A percentile compares a stretch with the other conserved stretches of the same genome.
These are phyloP conservation scores for Cyclotella choctawhatcheeana DNA, from an alignment of 108 stramenopile genomes.

Conservation along the genomic window DNA sequence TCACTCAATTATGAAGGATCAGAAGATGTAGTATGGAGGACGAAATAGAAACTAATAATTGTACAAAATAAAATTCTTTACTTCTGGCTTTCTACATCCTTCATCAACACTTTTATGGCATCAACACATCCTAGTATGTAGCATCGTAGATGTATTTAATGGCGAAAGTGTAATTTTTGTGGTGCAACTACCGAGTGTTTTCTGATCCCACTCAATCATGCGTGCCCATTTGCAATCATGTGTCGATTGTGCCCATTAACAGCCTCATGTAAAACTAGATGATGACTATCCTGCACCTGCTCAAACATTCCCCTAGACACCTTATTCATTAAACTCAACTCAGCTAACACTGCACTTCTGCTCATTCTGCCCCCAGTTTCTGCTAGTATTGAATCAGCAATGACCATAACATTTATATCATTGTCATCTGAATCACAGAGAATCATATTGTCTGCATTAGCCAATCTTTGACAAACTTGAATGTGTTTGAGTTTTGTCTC, in stretches of 20 bases:
- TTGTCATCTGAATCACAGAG: slow-evolving; percentile 27
- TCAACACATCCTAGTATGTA: no score
- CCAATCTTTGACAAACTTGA: slow-evolving; percentile 24
- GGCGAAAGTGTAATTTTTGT: no score
- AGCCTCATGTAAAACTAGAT: slow-evolving; percentile 1
- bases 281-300: background rate
- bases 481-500: slow-evolving; percentile 25
- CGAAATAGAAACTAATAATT: no score
- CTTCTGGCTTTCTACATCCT: no score
- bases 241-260: background rate
- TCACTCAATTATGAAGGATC: no score
- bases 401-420: slow-evolving; percentile 20
- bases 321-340: slow-evolving; percentile 19
- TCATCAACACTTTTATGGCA: no score
- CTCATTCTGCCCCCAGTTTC: slow-evolving; percentile 15
- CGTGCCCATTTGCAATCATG: background rate
- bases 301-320: slow-evolving; percentile 14
- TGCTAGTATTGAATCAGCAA: slow-evolving; percentile 32
- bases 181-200: no score
- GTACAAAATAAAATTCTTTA: no score
- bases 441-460: slow-evolving; percentile 20
- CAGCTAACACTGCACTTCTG: slow-evolving; percentile 30
- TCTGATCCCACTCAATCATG: no score
- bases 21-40: no score
- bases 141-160: no score